A percentile compares a stretch with the other conserved stretches of the same genome.
These are phyloP conservation scores for Aspergillus campestris DNA, from an alignment of 495 filamentous ascomycete genomes.

Conservation along the genomic window DNA sequence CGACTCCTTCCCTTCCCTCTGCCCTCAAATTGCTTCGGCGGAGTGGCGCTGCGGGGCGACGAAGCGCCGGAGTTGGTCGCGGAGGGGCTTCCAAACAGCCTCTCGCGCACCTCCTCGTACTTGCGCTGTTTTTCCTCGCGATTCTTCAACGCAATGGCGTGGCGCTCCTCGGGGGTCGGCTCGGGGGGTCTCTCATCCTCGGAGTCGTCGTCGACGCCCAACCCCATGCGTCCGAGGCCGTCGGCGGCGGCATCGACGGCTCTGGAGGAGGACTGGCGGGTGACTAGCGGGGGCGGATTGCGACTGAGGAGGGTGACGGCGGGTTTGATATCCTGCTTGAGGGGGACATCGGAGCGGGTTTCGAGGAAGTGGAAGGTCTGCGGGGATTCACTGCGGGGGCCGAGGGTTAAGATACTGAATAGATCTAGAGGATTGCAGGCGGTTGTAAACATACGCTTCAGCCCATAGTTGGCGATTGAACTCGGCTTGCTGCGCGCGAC, in stretches of 20 bases:
- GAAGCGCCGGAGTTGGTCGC: conserved; percentile 42
- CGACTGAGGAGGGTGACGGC: conserved; percentile 75
- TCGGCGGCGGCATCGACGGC: conserved; percentile 42
- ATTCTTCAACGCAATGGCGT: conserved; percentile 62
- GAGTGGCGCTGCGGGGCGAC: conserved; percentile 54
- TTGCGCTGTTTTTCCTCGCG: conserved; percentile 80
- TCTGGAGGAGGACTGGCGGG: conserved; percentile 20
- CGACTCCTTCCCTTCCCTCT: conserved; percentile 33
- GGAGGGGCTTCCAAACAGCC: conserved; percentile 63
- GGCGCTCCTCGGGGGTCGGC: conserved; percentile 62
- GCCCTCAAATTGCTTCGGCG: conserved; percentile 43
- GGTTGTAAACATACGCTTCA: conserved; percentile 56
- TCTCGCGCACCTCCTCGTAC: conserved; percentile 77
- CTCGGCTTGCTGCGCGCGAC: conserved; percentile 70
- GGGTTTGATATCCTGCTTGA: conserved; percentile 77
- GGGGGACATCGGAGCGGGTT: conserved; percentile 54
- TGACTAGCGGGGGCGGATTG: conserved; percentile 49
- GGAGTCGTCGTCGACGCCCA: conserved; percentile 53
- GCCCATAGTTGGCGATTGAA: conserved; percentile 81
- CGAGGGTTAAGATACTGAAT: not conserved
- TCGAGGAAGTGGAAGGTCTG: conserved; percentile 68
- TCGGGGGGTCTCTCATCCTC: conserved; percentile 55
- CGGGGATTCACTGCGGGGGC: conserved; percentile 42
- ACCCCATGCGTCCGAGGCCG: conserved; percentile 45
- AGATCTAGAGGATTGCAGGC: not conserved